A percentile compares a stretch with the other conserved stretches of the same genome.
phyloP scores from a whole-genome alignment of 1,139 yeast species.

The Candida smagusa region DNA sequence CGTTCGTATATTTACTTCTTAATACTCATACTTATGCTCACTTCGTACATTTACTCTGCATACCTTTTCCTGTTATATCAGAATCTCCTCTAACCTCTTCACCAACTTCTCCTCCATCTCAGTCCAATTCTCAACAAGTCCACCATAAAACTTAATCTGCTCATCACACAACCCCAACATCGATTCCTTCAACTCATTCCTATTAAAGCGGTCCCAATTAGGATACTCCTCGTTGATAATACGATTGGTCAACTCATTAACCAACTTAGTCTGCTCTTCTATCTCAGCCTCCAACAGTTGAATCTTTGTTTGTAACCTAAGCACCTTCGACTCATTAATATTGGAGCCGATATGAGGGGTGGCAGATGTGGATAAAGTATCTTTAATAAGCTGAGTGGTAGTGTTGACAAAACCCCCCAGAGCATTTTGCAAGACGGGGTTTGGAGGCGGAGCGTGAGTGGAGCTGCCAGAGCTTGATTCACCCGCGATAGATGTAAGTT shows the following conservation, averaged over 20 bases:
- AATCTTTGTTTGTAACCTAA: slow-evolving; percentile 31
- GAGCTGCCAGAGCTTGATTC: slow-evolving; percentile 11
- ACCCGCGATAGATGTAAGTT: slow-evolving; percentile 52
- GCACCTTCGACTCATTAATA: slow-evolving; percentile 33
- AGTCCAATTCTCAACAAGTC: slow-evolving; percentile 72
- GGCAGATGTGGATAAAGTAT: slow-evolving; percentile 45
- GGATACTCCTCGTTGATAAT: slow-evolving; percentile 79
- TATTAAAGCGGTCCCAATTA: slow-evolving; percentile 78
- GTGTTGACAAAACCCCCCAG: slow-evolving; percentile 37
- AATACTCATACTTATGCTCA: too few species aligned
- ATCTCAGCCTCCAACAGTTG: slow-evolving; percentile 51
- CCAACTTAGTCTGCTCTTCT: slow-evolving; percentile 45
- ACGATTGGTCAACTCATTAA: slow-evolving; percentile 60
- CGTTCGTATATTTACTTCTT: too few species aligned
- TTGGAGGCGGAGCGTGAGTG: slow-evolving; percentile 28
- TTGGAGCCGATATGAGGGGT: slow-evolving; percentile 41
- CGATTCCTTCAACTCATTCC: slow-evolving; percentile 69
- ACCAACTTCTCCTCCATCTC: slow-evolving; percentile 49
- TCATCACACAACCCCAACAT: slow-evolving; percentile 70
- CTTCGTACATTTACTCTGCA: too few species aligned
- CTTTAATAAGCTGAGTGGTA: slow-evolving; percentile 45
- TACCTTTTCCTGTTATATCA: too few species aligned
- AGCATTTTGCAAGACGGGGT: slow-evolving; percentile 25
- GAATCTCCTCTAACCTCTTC: slow-evolving; percentile 35
- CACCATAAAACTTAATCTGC: slow-evolving; percentile 71